A percentile compares a stretch with the other conserved stretches of the same genome.
Conservation (phyloP, 371 early-diverging fungal genomes). For the Mortierella sp. region DNA sequence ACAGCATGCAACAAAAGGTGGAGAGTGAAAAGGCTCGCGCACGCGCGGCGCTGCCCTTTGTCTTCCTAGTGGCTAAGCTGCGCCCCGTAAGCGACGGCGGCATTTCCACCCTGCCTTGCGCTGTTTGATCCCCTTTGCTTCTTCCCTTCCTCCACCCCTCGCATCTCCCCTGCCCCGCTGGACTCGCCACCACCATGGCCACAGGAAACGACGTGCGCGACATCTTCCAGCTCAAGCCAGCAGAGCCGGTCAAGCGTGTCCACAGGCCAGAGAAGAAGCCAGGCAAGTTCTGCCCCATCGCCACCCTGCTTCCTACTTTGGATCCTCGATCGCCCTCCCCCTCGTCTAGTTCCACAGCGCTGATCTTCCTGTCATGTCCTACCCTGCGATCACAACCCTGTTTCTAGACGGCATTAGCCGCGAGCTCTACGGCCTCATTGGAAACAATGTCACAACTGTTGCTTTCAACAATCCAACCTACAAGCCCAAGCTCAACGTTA, state of each 20-base stretch:
- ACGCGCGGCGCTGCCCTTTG: too few relatives aligned
- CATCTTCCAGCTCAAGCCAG: conserved; percentile 67
- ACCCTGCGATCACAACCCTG: too few relatives aligned
- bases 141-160: background rate
- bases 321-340: too few relatives aligned
- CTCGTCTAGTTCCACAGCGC: too few relatives aligned
- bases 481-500: conserved; percentile 77
- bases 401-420: conserved; percentile 72
- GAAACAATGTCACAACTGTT: conserved; percentile 73
- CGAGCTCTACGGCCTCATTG: conserved; percentile 75
- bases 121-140: background rate
- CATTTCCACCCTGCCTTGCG: too few relatives aligned
- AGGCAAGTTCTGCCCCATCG: conserved; percentile 43
- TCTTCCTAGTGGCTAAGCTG: too few relatives aligned
- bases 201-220: conserved; percentile 75
- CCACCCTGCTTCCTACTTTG: background rate
- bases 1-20: too few relatives aligned
- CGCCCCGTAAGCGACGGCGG: too few relatives aligned
- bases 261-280: conserved; percentile 62
- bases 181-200: conserved; percentile 29
- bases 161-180: too few relatives aligned
- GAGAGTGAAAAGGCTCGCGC: too few relatives aligned
- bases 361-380: too few relatives aligned
- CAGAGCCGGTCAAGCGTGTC: conserved; percentile 56
- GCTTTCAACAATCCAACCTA: conserved; percentile 72